phyloP scores from a whole-genome alignment of 768 basidiomycete species.

The Suillus bovinus region DNA sequence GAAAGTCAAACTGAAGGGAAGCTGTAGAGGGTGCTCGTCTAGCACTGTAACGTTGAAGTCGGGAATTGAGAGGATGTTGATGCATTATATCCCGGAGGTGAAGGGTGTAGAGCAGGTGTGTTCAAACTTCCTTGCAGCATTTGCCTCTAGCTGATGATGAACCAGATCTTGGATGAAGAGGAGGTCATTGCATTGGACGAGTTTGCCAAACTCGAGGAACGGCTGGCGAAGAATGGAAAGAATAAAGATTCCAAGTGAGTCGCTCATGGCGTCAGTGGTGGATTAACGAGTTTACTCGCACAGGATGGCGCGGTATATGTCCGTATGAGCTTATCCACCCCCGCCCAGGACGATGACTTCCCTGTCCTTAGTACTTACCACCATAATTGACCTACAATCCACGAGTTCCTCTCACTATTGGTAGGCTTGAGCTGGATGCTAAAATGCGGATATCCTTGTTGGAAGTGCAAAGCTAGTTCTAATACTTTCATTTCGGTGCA shows the following conservation, averaged over 20 bases:
- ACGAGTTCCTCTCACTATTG: neutral
- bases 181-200: slow-evolving; percentile 85
- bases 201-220: slow-evolving; percentile 84
- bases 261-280: slow-evolving; percentile 15
- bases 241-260: slow-evolving; percentile 50
- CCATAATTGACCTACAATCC: neutral
- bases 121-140: slow-evolving; percentile 10
- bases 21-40: slow-evolving; percentile 93
- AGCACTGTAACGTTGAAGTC: slow-evolving; percentile 94
- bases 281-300: slow-evolving; percentile 14
- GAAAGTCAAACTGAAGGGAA: slow-evolving; percentile 90
- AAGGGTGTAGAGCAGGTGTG: slow-evolving; percentile 85
- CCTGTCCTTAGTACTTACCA: neutral
- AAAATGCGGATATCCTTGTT: neutral
- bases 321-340: slow-evolving; percentile 46
- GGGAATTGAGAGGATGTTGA: slow-evolving; percentile 98
- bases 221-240: slow-evolving; percentile 47
- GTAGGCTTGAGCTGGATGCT: neutral
- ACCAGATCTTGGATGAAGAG: slow-evolving; percentile 85
- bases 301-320: slow-evolving; percentile 86
- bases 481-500: neutral
- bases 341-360: neutral
- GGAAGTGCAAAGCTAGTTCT: neutral
- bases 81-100: slow-evolving; percentile 98
- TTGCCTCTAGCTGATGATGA: slow-evolving; percentile 12